Conservation (phyloP, 805 yeast genomes). For the Nakazawaea anatomiae region DNA sequence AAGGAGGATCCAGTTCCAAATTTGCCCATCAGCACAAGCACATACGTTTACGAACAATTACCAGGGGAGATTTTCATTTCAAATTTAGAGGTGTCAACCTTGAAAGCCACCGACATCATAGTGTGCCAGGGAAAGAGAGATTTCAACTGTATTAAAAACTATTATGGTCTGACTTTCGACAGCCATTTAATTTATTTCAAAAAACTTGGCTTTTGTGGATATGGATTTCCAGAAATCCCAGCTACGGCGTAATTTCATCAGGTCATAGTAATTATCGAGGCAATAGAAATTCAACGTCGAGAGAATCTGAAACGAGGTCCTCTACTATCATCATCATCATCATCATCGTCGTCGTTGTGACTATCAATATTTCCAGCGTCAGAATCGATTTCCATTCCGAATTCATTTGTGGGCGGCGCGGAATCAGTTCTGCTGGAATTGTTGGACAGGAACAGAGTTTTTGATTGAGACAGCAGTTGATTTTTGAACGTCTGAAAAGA, state of each 20-base stretch:
- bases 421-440: neutral
- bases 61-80: constrained; percentile 20
- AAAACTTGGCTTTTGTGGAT: constrained; percentile 13
- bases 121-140: constrained; percentile 11
- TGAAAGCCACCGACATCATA: constrained; percentile 7
- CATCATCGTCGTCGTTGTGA: neutral
- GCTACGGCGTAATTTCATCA: too few species aligned
- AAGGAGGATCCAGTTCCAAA: constrained; percentile 22
- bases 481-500: neutral
- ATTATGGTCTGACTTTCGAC: constrained; percentile 8
- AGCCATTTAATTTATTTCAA: constrained; percentile 14
- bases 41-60: constrained; percentile 14
- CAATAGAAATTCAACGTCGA: constrained; percentile 10
- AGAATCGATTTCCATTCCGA: neutral
- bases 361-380: neutral
- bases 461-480: neutral
- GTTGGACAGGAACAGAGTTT: neutral
- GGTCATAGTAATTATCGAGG: too few species aligned
- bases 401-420: neutral
- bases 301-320: constrained; percentile 23
- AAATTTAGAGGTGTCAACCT: constrained; percentile 8
- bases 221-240: neutral
- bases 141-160: constrained; percentile 10
- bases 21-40: constrained; percentile 11
- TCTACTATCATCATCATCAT: constrained; percentile 23